phyloP scores from a whole-genome alignment of 345 rosid species.

The Ceriops tagal region DNA sequence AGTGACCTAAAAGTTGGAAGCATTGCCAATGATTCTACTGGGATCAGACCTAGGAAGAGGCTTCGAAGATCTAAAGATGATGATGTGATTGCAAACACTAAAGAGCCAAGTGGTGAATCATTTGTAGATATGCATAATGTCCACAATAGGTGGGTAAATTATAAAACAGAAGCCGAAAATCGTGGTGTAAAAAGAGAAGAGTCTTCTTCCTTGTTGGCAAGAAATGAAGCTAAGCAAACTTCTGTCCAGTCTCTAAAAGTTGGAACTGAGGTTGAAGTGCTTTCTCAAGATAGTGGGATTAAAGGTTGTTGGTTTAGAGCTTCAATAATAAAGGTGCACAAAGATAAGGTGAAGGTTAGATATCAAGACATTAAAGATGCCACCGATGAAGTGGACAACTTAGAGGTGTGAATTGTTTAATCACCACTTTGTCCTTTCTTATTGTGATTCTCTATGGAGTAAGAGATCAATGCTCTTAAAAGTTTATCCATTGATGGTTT shows the following conservation, averaged over 20 bases:
- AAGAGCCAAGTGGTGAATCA: constrained; percentile 12
- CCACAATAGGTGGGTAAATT: constrained; percentile 1
- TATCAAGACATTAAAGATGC: constrained; percentile 69
- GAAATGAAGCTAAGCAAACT: constrained; percentile 17
- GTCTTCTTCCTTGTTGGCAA: constrained; percentile 15
- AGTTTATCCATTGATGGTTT: not conserved
- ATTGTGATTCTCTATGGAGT: not conserved
- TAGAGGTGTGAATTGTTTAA: constrained; percentile 43
- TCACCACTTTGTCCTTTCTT: not conserved
- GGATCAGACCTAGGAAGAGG: constrained; percentile 48
- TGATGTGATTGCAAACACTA: constrained; percentile 12
- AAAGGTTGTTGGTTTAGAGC: constrained; percentile 89
- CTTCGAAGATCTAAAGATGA: constrained; percentile 34
- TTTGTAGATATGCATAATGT: constrained; percentile 18
- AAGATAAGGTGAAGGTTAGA: constrained; percentile 72
- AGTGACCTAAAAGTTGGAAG: constrained; percentile 17
- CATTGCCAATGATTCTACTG: constrained; percentile 27
- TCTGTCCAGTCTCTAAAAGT: constrained; percentile 29
- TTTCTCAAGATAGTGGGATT: constrained; percentile 78
- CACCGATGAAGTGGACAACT: constrained; percentile 54
- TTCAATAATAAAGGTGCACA: constrained; percentile 49
- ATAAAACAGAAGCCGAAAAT: constrained; percentile 21
- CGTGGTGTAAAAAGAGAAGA: constrained; percentile 17
- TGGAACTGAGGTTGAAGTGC: constrained; percentile 69
- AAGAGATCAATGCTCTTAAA: not conserved